Conservation (phyloP, 202 grass and related monocot species). For the Elaeis oleifera region DNA sequence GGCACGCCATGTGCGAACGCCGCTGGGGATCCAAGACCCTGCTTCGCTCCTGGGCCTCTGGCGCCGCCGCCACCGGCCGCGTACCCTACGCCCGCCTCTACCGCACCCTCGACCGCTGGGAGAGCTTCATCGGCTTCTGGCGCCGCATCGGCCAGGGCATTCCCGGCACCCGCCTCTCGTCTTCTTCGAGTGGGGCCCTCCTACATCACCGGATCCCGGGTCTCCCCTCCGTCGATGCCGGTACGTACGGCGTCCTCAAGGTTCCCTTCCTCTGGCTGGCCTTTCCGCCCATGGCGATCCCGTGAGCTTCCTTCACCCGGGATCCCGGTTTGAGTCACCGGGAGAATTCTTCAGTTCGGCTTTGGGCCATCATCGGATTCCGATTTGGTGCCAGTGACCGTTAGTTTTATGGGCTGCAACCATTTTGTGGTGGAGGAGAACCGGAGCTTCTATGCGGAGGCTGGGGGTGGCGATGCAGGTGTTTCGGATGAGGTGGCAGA, state of each 20-base stretch:
- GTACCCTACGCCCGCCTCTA: slow-evolving; percentile 36
- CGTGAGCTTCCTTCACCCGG: slow-evolving; percentile 31
- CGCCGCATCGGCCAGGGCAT: slow-evolving; percentile 36
- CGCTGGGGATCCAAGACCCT: slow-evolving; percentile 42
- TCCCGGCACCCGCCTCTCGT: slow-evolving; percentile 14
- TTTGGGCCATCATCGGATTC: background rate
- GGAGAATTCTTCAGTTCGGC: slow-evolving; percentile 2
- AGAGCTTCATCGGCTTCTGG: slow-evolving; percentile 76
- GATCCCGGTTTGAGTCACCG: background rate
- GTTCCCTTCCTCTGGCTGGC: slow-evolving; percentile 54
- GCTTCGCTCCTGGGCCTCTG: slow-evolving; percentile 22
- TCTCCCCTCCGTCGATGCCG: slow-evolving; percentile 22
- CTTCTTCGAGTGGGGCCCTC: slow-evolving; percentile 55
- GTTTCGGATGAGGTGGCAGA: slow-evolving; percentile 29
- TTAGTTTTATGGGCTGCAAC: slow-evolving; percentile 70
- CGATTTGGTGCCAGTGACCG: slow-evolving; percentile 38
- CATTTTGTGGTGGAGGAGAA: slow-evolving; percentile 59
- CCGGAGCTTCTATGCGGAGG: slow-evolving; percentile 20
- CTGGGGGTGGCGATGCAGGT: background rate
- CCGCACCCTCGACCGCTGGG: slow-evolving; percentile 61
- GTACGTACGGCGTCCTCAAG: slow-evolving; percentile 34
- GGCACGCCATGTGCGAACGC: slow-evolving; percentile 60
- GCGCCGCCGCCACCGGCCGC: background rate
- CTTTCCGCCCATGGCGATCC: slow-evolving; percentile 46
- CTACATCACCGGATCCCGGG: slow-evolving; percentile 49